These are phyloP conservation scores for Penicillium hordei DNA, from an alignment of 2,329 filamentous ascomycete species.

Conservation along the genomic window DNA sequence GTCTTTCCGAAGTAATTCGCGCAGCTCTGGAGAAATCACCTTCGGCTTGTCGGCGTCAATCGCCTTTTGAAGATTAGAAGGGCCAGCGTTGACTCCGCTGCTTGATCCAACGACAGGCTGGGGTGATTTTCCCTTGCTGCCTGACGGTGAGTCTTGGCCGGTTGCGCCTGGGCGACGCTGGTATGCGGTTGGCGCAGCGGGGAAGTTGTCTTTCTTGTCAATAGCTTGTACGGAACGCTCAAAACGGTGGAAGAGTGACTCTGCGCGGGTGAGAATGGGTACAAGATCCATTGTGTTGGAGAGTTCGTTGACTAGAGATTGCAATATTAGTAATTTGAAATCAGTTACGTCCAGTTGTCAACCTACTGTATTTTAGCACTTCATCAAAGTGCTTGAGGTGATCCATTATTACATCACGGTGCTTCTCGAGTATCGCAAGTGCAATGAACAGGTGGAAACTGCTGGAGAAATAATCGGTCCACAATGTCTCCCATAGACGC, in stretches of 20 bases:
- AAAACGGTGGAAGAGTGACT: conserved; percentile 84
- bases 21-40: conserved; percentile 64
- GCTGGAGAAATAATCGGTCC: conserved; percentile 87
- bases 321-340: conserved; percentile 8
- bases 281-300: conserved; percentile 89
- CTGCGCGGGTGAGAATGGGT: conserved; percentile 80
- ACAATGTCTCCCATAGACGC: conserved; percentile 85
- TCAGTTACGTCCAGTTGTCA: background rate
- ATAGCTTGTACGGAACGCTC: conserved; percentile 85
- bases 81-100: conserved; percentile 24
- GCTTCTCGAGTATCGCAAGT: conserved; percentile 90
- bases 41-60: conserved; percentile 41
- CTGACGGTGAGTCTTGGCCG: conserved; percentile 16
- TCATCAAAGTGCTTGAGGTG: conserved; percentile 95
- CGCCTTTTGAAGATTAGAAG: conserved; percentile 20
- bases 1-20: conserved; percentile 61
- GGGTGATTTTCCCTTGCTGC: conserved; percentile 34
- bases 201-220: conserved; percentile 88
- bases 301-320: conserved; percentile 77
- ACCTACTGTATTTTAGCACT: conserved; percentile 88
- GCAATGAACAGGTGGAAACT: conserved; percentile 96
- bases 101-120: conserved; percentile 27
- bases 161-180: conserved; percentile 47
- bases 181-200: conserved; percentile 53
- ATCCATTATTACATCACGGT: conserved; percentile 92